These are phyloP conservation scores for Botrytis galanthina DNA, from an alignment of 2,329 filamentous ascomycete species.

Conservation along the genomic window DNA sequence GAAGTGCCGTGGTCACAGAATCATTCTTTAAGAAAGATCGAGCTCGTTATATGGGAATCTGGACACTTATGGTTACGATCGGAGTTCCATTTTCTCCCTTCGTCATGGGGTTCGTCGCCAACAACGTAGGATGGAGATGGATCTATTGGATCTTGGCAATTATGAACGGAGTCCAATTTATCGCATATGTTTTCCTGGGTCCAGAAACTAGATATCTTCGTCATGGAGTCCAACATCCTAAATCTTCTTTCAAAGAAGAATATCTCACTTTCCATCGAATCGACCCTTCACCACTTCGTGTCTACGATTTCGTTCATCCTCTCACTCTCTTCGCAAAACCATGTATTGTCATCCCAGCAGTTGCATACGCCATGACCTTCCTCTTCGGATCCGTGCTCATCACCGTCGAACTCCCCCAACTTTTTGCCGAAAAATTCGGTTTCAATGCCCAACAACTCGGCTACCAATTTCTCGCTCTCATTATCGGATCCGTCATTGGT, in stretches of 20 bases:
- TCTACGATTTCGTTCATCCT: conserved; percentile 53
- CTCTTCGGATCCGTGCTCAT: conserved; percentile 52
- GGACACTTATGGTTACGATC: conserved; percentile 42
- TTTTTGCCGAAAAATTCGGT: conserved; percentile 54
- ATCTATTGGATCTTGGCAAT: conserved; percentile 46
- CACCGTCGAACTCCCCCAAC: conserved; percentile 58
- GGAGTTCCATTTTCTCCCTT: conserved; percentile 29
- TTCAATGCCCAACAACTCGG: conserved; percentile 58
- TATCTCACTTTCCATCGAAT: conserved; percentile 49
- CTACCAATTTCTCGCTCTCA: conserved; percentile 55
- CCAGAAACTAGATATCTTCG: conserved; percentile 55
- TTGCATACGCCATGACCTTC: conserved; percentile 58
- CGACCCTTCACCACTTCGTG: conserved; percentile 49
- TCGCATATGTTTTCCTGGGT: conserved; percentile 55
- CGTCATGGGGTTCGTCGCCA: conserved; percentile 43
- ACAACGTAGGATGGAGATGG: conserved; percentile 17
- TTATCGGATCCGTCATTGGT: conserved; percentile 56
- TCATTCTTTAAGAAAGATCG: conserved; percentile 54
- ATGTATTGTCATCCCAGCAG: conserved; percentile 50
- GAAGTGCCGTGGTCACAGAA: conserved; percentile 56
- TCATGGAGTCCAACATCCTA: conserved; percentile 4
- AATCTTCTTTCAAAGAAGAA: conserved; percentile 34
- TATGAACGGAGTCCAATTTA: conserved; percentile 54
- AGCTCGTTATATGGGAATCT: conserved; percentile 52
- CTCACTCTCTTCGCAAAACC: conserved; percentile 44